A percentile compares a stretch with the other conserved stretches of the same genome.
Conservation (phyloP, 208 protist genomes). For the Naegleria fowleri region DNA sequence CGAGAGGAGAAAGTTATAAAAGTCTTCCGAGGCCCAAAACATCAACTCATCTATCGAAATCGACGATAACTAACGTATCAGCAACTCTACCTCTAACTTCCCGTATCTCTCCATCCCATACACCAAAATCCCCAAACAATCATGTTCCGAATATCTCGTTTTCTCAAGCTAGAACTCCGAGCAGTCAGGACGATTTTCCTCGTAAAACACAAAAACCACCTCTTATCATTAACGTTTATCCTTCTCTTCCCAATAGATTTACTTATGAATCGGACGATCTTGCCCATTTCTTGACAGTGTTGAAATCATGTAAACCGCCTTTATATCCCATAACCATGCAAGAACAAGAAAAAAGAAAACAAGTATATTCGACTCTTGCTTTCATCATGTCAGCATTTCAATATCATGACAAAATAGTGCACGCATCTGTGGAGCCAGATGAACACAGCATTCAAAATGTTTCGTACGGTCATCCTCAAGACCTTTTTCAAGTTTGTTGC, state of each 20-base stretch:
- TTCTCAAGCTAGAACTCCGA: neutral
- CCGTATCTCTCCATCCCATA: neutral
- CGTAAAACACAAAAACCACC: neutral
- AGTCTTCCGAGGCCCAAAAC: neutral
- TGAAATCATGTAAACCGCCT: neutral
- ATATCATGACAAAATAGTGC: neutral
- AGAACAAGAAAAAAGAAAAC: neutral
- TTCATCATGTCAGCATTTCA: neutral
- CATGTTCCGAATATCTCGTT: too few species aligned
- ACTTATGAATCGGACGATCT: neutral
- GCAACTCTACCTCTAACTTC: neutral
- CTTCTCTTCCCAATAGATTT: neutral
- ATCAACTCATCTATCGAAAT: neutral
- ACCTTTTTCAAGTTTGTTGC: conserved; percentile 19
- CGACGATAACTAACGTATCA: neutral
- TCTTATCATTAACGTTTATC: neutral
- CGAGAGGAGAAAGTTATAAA: neutral
- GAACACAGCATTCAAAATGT: neutral
- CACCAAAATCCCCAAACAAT: too few species aligned
- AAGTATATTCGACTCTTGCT: neutral
- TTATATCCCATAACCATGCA: neutral
- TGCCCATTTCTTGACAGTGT: neutral
- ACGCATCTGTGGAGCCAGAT: neutral
- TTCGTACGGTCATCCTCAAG: conserved; percentile 24
- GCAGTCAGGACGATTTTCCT: neutral